These are phyloP conservation scores for Leersia perrieri DNA, from an alignment of 176 grass and related monocot genomes.

Conservation along the genomic window DNA sequence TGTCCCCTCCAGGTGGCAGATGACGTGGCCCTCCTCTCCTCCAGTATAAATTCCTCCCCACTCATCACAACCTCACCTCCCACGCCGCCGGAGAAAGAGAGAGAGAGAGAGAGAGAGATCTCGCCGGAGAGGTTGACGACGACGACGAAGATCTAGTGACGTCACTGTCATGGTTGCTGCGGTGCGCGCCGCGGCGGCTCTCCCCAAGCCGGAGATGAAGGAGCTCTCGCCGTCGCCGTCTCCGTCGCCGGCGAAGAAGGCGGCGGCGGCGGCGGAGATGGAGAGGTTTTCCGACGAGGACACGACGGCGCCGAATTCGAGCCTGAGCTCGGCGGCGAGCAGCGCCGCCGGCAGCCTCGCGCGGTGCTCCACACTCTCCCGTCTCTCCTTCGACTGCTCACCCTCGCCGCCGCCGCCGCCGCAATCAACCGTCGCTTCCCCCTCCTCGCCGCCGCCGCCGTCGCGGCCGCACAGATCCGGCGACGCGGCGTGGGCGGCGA, in stretches of 20 bases:
- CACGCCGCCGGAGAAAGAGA: too few relatives aligned
- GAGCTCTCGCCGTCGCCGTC: background rate
- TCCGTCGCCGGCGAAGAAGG: too few relatives aligned
- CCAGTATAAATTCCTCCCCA: constrained; percentile 29
- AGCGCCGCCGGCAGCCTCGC: constrained; percentile 52
- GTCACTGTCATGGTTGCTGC: constrained; percentile 20
- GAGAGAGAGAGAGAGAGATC: too few relatives aligned
- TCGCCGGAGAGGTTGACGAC: background rate
- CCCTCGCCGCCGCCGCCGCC: background rate
- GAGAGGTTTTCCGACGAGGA: constrained; percentile 55
- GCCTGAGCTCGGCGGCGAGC: constrained; percentile 53
- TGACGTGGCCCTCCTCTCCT: background rate
- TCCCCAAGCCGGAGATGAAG: background rate
- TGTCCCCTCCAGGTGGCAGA: background rate
- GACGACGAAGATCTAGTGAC: background rate
- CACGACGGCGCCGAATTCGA: constrained; percentile 61
- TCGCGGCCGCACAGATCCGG: constrained; percentile 55
- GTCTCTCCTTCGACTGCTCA: constrained; percentile 58
- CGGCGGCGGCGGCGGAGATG: background rate
- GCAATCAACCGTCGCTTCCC: too few relatives aligned
- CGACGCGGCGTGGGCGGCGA: constrained; percentile 51
- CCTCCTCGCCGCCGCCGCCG: background rate
- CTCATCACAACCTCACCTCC: too few relatives aligned
- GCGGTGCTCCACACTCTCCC: constrained; percentile 55
- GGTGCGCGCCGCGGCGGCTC: background rate